Conservation (phyloP, 306 rosid species). For the Dryas octopetala region DNA sequence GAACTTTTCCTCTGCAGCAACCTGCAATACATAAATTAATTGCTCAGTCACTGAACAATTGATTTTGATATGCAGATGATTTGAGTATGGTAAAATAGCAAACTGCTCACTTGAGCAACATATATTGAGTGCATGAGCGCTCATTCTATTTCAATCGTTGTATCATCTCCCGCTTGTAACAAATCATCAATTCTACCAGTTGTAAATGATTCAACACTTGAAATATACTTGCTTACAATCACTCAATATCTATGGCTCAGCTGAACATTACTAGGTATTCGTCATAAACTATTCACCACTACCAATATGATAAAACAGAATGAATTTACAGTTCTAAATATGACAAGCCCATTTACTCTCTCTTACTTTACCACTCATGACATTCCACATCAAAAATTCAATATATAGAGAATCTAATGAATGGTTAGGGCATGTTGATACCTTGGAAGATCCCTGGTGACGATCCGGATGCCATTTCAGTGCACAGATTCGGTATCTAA, state of each 20-base stretch:
- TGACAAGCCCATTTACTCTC: neutral
- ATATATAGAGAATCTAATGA: neutral
- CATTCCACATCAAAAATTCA: neutral
- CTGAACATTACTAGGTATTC: neutral
- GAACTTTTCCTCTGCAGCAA: slow-evolving; percentile 80
- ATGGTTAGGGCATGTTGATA: slow-evolving; percentile 21
- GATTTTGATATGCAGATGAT: neutral
- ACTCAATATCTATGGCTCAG: neutral
- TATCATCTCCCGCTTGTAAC: neutral
- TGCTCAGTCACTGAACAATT: neutral
- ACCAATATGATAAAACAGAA: neutral
- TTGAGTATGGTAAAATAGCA: neutral
- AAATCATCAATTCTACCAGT: neutral
- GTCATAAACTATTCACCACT: neutral
- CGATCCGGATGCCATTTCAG: slow-evolving; percentile 97
- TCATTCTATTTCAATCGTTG: neutral
- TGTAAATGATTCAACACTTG: neutral
- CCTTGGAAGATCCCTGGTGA: slow-evolving; percentile 85
- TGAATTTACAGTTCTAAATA: neutral
- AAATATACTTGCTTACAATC: neutral
- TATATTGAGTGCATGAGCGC: neutral
- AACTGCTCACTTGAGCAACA: too few relatives aligned
- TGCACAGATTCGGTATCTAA: slow-evolving; percentile 75
- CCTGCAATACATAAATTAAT: slow-evolving; percentile 33
- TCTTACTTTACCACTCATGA: neutral